Evolutionary conservation across 1,284 basidiomycete species (phyloP), one percentile per base, ranked within the genome.

Genomic region (Leccinum glutinopallens): DNA sequence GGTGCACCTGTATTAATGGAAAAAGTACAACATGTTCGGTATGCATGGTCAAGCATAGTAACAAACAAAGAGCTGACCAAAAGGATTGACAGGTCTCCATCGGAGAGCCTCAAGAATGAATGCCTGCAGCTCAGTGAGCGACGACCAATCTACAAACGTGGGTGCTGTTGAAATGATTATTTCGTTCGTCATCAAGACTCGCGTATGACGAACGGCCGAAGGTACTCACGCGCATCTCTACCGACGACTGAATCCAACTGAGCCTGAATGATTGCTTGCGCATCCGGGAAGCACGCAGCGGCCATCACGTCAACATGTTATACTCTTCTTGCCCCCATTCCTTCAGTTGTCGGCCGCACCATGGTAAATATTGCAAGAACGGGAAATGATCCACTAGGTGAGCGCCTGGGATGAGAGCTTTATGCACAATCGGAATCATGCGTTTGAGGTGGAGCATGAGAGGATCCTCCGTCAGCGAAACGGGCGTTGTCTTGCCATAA

Each of bases 201-300:
- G 32, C 5, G 10, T 56, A 10, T 22, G 46, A 49, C 46, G n/a
- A 46, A 19, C 1, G 1, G 25, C n/a, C 3, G 22, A 49, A 39
- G 46, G 19, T 49, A 61, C 73, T 53, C 68, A 85, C 86, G 67
- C 65, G 83, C 75, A 35, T 82, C 82, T 19, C 75, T 76, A 1
- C 87, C 87, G 22, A 89, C 75, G 1, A 90, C 80, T 0, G 67
- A 63, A 63, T 90, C 88, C 3, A 92, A 71, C 70, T 91, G 85
- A 4, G 82, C 80, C 65, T 87, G 88, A 0, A 90, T 85, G 41
- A 70, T 75, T 4, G 72, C 77, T 62, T 88, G 86, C 1, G 81
- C 78, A 12, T 86, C 80, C 0, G 88, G 88, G 68, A 84, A 83
- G 32, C 78, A 79, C 0, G 88, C 87, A 2, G 89, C 86, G 0